Conservation (phyloP, 805 yeast genomes). For the Crinitomyces ghanaensis region DNA sequence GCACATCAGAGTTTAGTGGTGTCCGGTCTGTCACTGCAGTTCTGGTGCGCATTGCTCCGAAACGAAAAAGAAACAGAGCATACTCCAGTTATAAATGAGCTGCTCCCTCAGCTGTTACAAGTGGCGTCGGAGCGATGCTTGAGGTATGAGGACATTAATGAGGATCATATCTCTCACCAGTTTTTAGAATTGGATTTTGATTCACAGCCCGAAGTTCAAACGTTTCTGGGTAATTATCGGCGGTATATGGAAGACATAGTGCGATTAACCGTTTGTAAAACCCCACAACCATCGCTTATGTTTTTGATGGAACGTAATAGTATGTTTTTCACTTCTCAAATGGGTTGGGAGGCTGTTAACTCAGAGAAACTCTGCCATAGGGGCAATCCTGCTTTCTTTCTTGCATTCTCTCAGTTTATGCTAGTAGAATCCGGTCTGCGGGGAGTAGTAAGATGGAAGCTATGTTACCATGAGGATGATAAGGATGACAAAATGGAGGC, state of each 20-base stretch:
- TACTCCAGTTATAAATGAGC: constrained; percentile 32
- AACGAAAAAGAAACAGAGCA: constrained; percentile 52
- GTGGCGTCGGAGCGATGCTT: constrained; percentile 68
- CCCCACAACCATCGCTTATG: constrained; percentile 65
- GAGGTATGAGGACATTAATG: constrained; percentile 57
- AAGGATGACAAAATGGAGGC: constrained; percentile 41
- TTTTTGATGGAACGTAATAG: constrained; percentile 75
- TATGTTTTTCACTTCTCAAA: constrained; percentile 49
- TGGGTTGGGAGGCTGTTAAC: constrained; percentile 55
- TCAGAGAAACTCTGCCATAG: constrained; percentile 42
- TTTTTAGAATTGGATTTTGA: constrained; percentile 83
- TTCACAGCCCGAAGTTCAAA: constrained; percentile 63
- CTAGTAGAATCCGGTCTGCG: constrained; percentile 82
- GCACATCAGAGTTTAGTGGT: constrained; percentile 78
- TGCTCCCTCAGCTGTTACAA: constrained; percentile 60
- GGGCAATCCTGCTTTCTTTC: constrained; percentile 51
- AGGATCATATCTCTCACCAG: constrained; percentile 49
- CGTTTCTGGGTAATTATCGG: constrained; percentile 69
- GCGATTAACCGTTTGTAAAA: constrained; percentile 74
- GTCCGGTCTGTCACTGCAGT: constrained; percentile 79
- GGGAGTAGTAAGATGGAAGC: constrained; percentile 91
- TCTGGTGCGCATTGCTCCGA: constrained; percentile 88
- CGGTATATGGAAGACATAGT: constrained; percentile 85
- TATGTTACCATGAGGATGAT: constrained; percentile 65
- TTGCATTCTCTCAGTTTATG: constrained; percentile 72